These are phyloP conservation scores for Saccharomycopsis hybrid DNA, from an alignment of 1,139 yeast species.

Conservation along the genomic window DNA sequence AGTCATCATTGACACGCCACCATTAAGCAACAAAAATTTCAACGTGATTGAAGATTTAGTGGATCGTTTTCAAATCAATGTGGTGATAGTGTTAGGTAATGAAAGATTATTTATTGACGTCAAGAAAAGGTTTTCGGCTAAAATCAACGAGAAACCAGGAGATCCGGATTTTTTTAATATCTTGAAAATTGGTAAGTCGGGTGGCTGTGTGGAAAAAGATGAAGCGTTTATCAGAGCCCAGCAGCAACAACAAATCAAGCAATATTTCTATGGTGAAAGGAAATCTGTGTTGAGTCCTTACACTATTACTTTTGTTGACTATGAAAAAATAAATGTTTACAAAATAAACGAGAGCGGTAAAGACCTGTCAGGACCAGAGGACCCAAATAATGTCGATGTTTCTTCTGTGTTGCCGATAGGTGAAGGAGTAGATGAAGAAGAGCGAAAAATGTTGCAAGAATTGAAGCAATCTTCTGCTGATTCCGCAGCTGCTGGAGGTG, in stretches of 20 bases:
- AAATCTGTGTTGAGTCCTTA: slow-evolving; percentile 71
- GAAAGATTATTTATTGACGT: slow-evolving; percentile 63
- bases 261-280: slow-evolving; percentile 80
- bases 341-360: slow-evolving; percentile 27
- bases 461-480: background rate
- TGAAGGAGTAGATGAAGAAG: slow-evolving; percentile 24
- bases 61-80: slow-evolving; percentile 53
- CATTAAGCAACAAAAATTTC: slow-evolving; percentile 43
- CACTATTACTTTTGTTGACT: slow-evolving; percentile 46
- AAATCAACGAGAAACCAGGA: slow-evolving; percentile 25
- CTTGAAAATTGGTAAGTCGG: slow-evolving; percentile 56
- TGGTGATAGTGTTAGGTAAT: slow-evolving; percentile 53
- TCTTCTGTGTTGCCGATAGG: slow-evolving; percentile 37
- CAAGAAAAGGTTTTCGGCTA: slow-evolving; percentile 44
- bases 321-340: slow-evolving; percentile 43
- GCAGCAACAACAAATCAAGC: slow-evolving; percentile 74
- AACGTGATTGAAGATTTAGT: slow-evolving; percentile 52
- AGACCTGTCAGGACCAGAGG: slow-evolving; percentile 10
- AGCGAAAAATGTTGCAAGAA: slow-evolving; percentile 9
- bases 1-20: slow-evolving; percentile 75
- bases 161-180: slow-evolving; percentile 9
- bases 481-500: background rate
- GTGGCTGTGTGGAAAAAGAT: slow-evolving; percentile 71
- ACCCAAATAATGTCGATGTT: slow-evolving; percentile 21
- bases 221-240: slow-evolving; percentile 59